Base-by-base conservation (phyloP, 805 yeast species). In the Zygoascus biomembranicola region DNA sequence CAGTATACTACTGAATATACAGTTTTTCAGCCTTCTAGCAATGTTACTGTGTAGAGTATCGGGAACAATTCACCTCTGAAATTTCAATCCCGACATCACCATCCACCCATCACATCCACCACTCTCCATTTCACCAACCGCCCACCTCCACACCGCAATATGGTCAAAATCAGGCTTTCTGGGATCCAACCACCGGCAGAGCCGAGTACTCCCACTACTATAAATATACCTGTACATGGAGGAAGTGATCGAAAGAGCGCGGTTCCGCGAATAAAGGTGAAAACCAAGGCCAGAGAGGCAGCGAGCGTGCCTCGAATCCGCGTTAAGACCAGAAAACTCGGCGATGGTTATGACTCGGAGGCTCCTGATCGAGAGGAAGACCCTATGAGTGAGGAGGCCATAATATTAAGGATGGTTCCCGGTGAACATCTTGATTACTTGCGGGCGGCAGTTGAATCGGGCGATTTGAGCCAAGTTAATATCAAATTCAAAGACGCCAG, bases 291-390 rank as follows among this genome's bases (percentile, higher is more conserved):
- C 9, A 32, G 28, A 20, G 41, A 45, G 5, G 26, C 10, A 3
- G 43, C 45, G 13, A 51, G 48, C 11, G 56, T 70, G 44, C 77
- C 82, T 8, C 66, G 79, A 39, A 73, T 83, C 55, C 66, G 81
- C 52, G 75, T 81, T 53, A 79, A 78, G 57, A 75, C 76, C 3
- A 74, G 96, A 61, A 76, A 84, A 2, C 94, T 95, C 0, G 96
- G 96, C 4, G 97, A 92, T 61, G 98, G 98, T 0, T 92, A 92
- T 68, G 99, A 92, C 65, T 85, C 96, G 2, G 98, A 92, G 63
- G 97, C 95, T 18, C 95, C 97, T 0, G 98, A 92, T 59, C 73
- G 88, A 26, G 99, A 94, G 66, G 97, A 90, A 56, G 97, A 94
- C 64, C 98, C 99, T 1, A 71, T 89, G 56, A 73, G 89, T 8